Base-by-base conservation (phyloP, 1,284 basidiomycete species). In the Ceratobasidium sp. region DNA sequence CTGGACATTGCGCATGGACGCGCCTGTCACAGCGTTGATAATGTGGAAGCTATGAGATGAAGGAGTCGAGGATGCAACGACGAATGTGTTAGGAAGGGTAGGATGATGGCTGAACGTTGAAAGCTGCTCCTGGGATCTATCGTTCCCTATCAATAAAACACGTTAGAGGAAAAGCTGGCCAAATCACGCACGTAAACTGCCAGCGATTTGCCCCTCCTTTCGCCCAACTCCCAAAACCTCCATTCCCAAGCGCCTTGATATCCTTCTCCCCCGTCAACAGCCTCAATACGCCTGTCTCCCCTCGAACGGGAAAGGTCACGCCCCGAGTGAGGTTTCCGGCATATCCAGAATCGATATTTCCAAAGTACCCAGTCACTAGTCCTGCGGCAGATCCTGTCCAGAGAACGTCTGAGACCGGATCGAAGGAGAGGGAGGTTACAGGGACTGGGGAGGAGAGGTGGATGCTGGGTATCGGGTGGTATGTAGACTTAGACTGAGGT, bases 321-420 rank as follows among this genome's bases (percentile, higher is more conserved):
- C 93, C 94, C 61, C 91, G 89, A 70, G 90, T 83, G 9, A 76
- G 40, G 62, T 65, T 66, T n/a, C 71, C 71, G 6, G 40, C 71
- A 56, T 74, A 74, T 40, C 71, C 71, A 65, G 87, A 88, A 12
- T 90, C 87, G 40, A 74, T 46, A 42, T 74, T 74, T 17, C 92
- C 90, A 83, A 94, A 92, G 83, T 93, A 91, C 0, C 94, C 93
- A 48, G 89, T 86, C 77, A 98, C 88, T 79, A 88, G 87, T 7
- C 97, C 97, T 52, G 90, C 86, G 73, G 91, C 90, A 23, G 90
- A 89, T 61, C 96, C 97, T 65, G 93, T 88, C 96, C 96, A 98
- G 50, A 99, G 87, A 15, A 94, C 90, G 84, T 98, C 96, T 1
- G 94, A 93, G 57, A 94, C 92, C 6, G 95, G 93, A 85, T 99